These are phyloP conservation scores for Penicillium waksmanii DNA, from an alignment of 495 filamentous ascomycete species.

Conservation along the genomic window DNA sequence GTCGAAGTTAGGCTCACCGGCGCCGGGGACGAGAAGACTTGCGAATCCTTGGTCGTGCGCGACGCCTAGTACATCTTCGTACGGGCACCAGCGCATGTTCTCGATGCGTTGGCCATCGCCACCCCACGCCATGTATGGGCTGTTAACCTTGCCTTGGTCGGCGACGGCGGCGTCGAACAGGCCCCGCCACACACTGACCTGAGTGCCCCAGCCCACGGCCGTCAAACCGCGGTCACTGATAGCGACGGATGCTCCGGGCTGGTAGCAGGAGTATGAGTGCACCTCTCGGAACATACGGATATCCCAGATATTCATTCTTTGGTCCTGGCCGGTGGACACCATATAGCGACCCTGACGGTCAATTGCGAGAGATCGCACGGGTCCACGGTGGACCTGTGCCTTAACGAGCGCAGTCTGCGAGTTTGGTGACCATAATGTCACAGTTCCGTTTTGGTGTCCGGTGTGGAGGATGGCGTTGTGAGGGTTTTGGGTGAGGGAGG, in stretches of 20 bases:
- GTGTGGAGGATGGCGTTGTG: constrained; percentile 89
- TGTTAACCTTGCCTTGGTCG: constrained; percentile 78
- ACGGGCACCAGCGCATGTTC: constrained; percentile 87
- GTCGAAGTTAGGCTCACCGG: constrained; percentile 96
- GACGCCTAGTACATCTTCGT: constrained; percentile 88
- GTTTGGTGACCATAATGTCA: constrained; percentile 97
- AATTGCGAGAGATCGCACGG: constrained; percentile 83
- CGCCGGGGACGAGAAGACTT: constrained; percentile 86
- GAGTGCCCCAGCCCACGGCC: constrained; percentile 90
- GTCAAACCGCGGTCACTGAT: constrained; percentile 88
- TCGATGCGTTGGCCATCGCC: constrained; percentile 83
- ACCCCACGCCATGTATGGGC: constrained; percentile 92
- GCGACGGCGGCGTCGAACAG: constrained; percentile 71
- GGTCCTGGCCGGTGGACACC: constrained; percentile 90
- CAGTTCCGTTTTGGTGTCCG: constrained; percentile 91
- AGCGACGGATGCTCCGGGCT: constrained; percentile 80
- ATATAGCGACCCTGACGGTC: constrained; percentile 94
- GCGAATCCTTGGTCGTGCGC: constrained; percentile 85
- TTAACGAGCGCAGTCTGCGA: constrained; percentile 84
- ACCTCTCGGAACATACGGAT: constrained; percentile 92
- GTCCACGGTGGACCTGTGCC: constrained; percentile 89
- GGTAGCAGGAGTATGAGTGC: constrained; percentile 83
- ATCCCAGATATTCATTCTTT: constrained; percentile 94
- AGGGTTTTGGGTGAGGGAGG: constrained; percentile 82
- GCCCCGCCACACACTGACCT: constrained; percentile 85